Conservation (phyloP, 2,329 filamentous ascomycete genomes). For the Lasiodiplodia sp. region DNA sequence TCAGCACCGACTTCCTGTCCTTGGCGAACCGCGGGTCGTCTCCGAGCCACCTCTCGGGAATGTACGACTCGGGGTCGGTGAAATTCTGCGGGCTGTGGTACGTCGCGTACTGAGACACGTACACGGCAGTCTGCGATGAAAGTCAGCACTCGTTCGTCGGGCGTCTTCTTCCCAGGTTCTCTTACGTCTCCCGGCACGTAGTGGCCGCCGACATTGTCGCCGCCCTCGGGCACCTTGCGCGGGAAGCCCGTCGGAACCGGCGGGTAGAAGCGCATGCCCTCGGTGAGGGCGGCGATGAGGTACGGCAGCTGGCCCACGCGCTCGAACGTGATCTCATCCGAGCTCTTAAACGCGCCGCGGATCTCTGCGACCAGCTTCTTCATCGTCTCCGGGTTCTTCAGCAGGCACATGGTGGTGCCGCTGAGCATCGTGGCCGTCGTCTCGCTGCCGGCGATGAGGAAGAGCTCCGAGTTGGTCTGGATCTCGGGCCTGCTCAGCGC, state of each 20-base stretch:
- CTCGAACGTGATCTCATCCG: conserved; percentile 45
- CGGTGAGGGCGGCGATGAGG: conserved; percentile 55
- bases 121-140: conserved; percentile 37
- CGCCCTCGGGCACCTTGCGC: conserved; percentile 45
- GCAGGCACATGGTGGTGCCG: conserved; percentile 41
- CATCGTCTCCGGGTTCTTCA: conserved; percentile 39
- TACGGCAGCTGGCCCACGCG: conserved; percentile 45
- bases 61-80: conserved; percentile 41
- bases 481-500: conserved; percentile 1
- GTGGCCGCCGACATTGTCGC: conserved; percentile 47
- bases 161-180: conserved; percentile 36
- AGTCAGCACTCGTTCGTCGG: background rate
- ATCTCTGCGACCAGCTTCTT: conserved; percentile 40
- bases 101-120: conserved; percentile 40
- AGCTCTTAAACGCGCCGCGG: conserved; percentile 37
- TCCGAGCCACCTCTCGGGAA: conserved; percentile 47
- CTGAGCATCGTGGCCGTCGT: conserved; percentile 45
- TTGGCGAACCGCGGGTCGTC: conserved; percentile 35
- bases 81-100: conserved; percentile 44
- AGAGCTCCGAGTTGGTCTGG: conserved; percentile 30
- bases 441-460: conserved; percentile 43
- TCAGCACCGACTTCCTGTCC: conserved; percentile 40
- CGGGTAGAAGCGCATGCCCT: conserved; percentile 56
- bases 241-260: conserved; percentile 53
- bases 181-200: conserved; percentile 45